Base-by-base conservation (phyloP, 257 asterid species). In the Leonotis leonurus region DNA sequence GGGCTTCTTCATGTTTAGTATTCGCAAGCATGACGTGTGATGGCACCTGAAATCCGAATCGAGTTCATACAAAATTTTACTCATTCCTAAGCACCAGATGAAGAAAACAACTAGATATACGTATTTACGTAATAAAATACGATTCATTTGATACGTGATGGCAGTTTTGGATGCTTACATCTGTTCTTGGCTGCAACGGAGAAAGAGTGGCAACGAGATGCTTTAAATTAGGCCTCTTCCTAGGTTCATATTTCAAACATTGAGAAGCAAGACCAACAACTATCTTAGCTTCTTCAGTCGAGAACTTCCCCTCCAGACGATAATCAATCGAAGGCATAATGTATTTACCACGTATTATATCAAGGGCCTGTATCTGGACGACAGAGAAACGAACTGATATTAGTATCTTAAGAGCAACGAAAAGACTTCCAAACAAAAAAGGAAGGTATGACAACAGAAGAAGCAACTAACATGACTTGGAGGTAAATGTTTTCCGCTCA, bases 401-500 rank as follows among this genome's bases (percentile, higher is more conserved):
- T 13, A 39, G 29, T 41, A 13, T 63, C 56, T 25, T 44, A 22
- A 56, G 3, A 50, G 5, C 37, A 27, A 52, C 0, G n/a, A n/a
- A n/a, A n/a, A n/a, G n/a, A n/a, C n/a, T n/a, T n/a, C n/a, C n/a
- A n/a, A n/a, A n/a, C n/a, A n/a, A n/a, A n/a, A n/a, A n/a, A n/a
- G n/a, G n/a, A n/a, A n/a, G n/a, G n/a, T n/a, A n/a, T n/a, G n/a
- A n/a, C n/a, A 56, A 14, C 14, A 51, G 39, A 7, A 65, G 12
- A 36, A 53, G 43, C 54, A 54, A 78, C 94, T 84, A 67, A 89
- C 97, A 56, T 89, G 97, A 76, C 85, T 82, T 26, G 97, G 97
- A 78, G 97, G 97, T 60, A 89, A 86, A 76, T 89, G 97, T 75
- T 87, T 89, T 52, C 97, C 97, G 69, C 97, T 89, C 41, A 89